Conservation (phyloP, 2,329 filamentous ascomycete species). For the Scedosporium boydii region DNA sequence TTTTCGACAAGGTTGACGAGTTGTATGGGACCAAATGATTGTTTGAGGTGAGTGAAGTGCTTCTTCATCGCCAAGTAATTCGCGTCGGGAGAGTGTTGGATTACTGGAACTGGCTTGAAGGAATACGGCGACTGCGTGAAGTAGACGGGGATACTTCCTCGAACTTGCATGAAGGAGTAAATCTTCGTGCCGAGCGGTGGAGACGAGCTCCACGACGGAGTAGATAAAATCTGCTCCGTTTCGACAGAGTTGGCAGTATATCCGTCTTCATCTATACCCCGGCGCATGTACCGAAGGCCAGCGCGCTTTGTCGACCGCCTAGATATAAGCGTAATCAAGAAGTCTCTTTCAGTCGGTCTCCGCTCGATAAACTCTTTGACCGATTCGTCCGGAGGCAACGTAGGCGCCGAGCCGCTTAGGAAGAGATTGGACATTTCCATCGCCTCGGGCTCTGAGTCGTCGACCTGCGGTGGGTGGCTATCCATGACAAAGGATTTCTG, state of each 20-base stretch:
- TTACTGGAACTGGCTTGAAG: conserved; percentile 73
- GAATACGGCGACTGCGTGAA: conserved; percentile 94
- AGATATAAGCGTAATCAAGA: conserved; percentile 85
- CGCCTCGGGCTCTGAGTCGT: conserved; percentile 33
- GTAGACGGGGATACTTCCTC: conserved; percentile 88
- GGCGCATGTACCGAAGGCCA: conserved; percentile 79
- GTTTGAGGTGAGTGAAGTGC: conserved; percentile 64
- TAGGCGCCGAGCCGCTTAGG: conserved; percentile 16
- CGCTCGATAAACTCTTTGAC: conserved; percentile 12
- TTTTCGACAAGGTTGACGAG: conserved; percentile 83
- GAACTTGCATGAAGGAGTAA: conserved; percentile 78
- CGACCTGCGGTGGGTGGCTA: conserved; percentile 44
- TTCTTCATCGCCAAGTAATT: conserved; percentile 71
- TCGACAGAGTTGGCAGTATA: conserved; percentile 86
- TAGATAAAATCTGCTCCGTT: conserved; percentile 86
- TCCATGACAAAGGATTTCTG: conserved; percentile 74
- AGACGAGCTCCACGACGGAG: conserved; percentile 51
- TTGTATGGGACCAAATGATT: conserved; percentile 67
- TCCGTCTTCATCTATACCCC: conserved; percentile 84
- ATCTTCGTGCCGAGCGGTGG: conserved; percentile 34
- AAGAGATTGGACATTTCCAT: conserved; percentile 34
- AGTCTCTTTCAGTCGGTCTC: conserved; percentile 41
- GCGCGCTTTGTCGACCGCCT: conserved; percentile 77
- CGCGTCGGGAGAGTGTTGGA: conserved; percentile 70
- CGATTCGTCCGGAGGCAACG: conserved; percentile 8